These are phyloP conservation scores for Aquanectria penicillioides DNA, from an alignment of 2,329 filamentous ascomycete species.

Conservation along the genomic window DNA sequence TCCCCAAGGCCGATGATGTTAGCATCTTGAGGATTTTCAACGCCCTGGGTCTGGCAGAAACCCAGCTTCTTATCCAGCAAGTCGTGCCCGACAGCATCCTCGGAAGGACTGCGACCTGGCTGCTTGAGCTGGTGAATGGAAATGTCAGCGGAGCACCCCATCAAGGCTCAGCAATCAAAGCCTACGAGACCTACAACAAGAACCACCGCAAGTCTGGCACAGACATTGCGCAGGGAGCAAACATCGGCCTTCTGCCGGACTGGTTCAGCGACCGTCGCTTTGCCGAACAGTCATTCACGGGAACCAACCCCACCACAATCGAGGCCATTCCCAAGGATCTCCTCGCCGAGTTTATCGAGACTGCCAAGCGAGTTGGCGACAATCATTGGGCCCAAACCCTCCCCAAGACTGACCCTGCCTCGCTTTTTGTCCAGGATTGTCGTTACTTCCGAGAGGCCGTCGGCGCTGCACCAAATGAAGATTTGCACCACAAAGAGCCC, in stretches of 20 bases:
- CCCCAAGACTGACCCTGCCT: slow-evolving; percentile 39
- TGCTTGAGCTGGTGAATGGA: slow-evolving; percentile 39
- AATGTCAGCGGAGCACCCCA: slow-evolving; percentile 41
- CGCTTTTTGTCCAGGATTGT: slow-evolving; percentile 55
- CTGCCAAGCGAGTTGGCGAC: slow-evolving; percentile 47
- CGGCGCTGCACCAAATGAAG: slow-evolving; percentile 40
- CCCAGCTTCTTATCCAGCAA: slow-evolving; percentile 43
- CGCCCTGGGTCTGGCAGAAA: slow-evolving; percentile 43
- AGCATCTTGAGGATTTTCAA: slow-evolving; percentile 45
- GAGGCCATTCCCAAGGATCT: slow-evolving; percentile 49
- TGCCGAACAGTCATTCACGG: slow-evolving; percentile 56
- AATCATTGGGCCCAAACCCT: slow-evolving; percentile 45
- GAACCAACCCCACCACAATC: slow-evolving; percentile 57
- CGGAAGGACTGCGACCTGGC: slow-evolving; percentile 44
- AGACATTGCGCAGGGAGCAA: slow-evolving; percentile 46
- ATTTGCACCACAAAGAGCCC: slow-evolving; percentile 42
- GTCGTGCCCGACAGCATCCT: slow-evolving; percentile 45
- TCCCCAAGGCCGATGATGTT: slow-evolving; percentile 41
- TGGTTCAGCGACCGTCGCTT: slow-evolving; percentile 57
- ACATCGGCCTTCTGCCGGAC: slow-evolving; percentile 48
- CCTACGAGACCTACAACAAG: slow-evolving; percentile 47
- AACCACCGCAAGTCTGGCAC: slow-evolving; percentile 47
- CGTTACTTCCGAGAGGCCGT: slow-evolving; percentile 54
- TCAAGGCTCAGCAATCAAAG: slow-evolving; percentile 45
- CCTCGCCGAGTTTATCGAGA: slow-evolving; percentile 47